These are phyloP conservation scores for Diplotaxis tenuifolia DNA, from an alignment of 345 rosid genomes.

Conservation along the genomic window DNA sequence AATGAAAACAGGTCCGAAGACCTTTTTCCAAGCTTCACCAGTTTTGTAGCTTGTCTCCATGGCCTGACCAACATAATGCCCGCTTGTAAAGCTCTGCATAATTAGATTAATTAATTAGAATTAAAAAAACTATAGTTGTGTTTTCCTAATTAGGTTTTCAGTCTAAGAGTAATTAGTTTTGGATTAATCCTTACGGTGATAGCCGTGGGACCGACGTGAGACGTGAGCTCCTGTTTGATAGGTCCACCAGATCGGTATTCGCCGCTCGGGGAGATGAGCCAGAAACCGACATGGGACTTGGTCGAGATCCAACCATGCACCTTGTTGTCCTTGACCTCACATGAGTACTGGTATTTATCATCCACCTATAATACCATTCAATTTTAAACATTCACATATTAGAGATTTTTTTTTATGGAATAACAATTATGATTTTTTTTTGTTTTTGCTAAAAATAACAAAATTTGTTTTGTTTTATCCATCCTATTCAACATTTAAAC, in stretches of 20 bases:
- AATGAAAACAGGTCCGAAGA: conserved; percentile 71
- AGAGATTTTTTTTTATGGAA: neutral
- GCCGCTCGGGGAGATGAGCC: conserved; percentile 77
- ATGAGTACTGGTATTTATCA: conserved; percentile 79
- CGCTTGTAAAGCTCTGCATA: conserved; percentile 73
- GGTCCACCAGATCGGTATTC: conserved; percentile 80
- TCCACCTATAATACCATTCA: conserved; percentile 56
- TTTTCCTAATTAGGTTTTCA: neutral
- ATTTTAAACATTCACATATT: neutral
- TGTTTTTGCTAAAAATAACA: too few species aligned
- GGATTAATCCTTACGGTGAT: conserved; percentile 47
- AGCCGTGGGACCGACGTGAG: conserved; percentile 71
- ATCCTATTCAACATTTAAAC: neutral
- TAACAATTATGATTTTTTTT: neutral
- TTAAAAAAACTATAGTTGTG: neutral
- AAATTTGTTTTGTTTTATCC: neutral
- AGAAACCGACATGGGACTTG: conserved; percentile 62
- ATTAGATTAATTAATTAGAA: neutral
- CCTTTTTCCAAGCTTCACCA: conserved; percentile 84
- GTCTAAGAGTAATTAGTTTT: neutral
- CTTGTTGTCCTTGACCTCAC: conserved; percentile 54
- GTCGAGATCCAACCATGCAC: conserved; percentile 86
- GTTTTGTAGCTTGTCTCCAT: conserved; percentile 44
- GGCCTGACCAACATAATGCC: conserved; percentile 71
- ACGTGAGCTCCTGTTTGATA: conserved; percentile 76